phyloP scores from a whole-genome alignment of 495 filamentous ascomycete species.

The Chaetomidium leptoderma region DNA sequence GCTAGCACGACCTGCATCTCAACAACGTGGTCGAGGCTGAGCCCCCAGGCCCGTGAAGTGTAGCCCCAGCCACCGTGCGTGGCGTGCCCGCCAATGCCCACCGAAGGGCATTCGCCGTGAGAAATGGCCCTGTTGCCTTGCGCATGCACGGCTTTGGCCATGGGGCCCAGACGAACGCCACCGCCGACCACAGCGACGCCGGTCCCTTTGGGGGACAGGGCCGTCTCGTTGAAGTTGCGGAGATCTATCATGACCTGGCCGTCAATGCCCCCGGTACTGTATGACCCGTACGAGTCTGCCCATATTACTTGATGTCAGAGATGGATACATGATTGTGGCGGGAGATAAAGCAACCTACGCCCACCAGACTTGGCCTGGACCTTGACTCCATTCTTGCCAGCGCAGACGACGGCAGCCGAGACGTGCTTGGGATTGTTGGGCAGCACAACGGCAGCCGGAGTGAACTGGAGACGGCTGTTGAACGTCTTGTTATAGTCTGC shows the following conservation, averaged over 20 bases:
- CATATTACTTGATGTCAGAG: neutral
- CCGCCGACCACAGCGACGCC: slow-evolving; percentile 49
- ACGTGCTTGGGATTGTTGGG: slow-evolving; percentile 51
- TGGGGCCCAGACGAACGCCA: slow-evolving; percentile 57
- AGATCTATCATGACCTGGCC: slow-evolving; percentile 52
- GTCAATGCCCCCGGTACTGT: slow-evolving; percentile 45
- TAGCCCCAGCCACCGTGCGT: slow-evolving; percentile 66
- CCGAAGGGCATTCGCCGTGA: slow-evolving; percentile 57
- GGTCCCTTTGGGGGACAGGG: slow-evolving; percentile 32
- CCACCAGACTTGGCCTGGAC: slow-evolving; percentile 65
- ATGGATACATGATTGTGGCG: neutral
- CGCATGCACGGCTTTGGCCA: slow-evolving; percentile 49
- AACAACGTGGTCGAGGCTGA: slow-evolving; percentile 59
- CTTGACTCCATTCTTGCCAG: slow-evolving; percentile 41
- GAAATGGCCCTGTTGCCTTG: slow-evolving; percentile 55
- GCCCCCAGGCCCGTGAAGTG: slow-evolving; percentile 59
- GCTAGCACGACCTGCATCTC: slow-evolving; percentile 61
- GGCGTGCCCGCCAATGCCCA: slow-evolving; percentile 65
- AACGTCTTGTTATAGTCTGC: slow-evolving; percentile 39
- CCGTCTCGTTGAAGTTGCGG: slow-evolving; percentile 36
- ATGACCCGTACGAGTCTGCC: slow-evolving; percentile 58
- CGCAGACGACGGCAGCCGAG: slow-evolving; percentile 47
- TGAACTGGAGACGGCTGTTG: slow-evolving; percentile 55
- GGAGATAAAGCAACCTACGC: slow-evolving; percentile 22
- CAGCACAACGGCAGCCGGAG: slow-evolving; percentile 52